A percentile compares a stretch with the other conserved stretches of the same genome.
phyloP scores from a whole-genome alignment of 495 filamentous ascomycete genomes.

The Hypoxylon subgilvum region DNA sequence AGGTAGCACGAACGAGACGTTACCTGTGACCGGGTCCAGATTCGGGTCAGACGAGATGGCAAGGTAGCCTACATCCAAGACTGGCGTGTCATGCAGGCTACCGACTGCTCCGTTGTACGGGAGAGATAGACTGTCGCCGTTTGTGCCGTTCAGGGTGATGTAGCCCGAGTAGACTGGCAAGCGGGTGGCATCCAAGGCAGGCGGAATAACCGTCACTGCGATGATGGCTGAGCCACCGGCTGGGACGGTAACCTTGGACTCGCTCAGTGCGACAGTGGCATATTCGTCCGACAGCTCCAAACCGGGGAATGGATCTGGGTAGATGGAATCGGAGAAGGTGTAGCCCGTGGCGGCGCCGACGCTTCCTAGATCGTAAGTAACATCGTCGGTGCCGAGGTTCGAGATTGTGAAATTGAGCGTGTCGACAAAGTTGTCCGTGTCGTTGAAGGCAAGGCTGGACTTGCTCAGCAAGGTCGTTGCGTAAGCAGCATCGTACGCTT shows the following conservation, averaged over 20 bases:
- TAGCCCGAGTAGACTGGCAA: constrained; percentile 62
- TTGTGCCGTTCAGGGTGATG: constrained; percentile 56
- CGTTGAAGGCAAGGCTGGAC: constrained; percentile 64
- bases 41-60: constrained; percentile 42
- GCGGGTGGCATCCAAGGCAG: constrained; percentile 47
- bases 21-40: constrained; percentile 40
- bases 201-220: constrained; percentile 51
- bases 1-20: constrained; percentile 51
- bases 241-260: constrained; percentile 43
- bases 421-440: constrained; percentile 58
- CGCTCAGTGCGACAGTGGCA: constrained; percentile 44
- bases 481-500: constrained; percentile 63
- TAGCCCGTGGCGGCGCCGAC: constrained; percentile 53
- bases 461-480: constrained; percentile 58
- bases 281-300: constrained; percentile 43
- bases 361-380: constrained; percentile 56
- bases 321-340: constrained; percentile 46
- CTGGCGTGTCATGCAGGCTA: constrained; percentile 47
- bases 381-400: constrained; percentile 54
- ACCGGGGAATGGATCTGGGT: constrained; percentile 48
- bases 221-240: constrained; percentile 48
- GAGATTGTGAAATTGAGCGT: constrained; percentile 57
- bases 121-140: constrained; percentile 54
- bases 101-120: constrained; percentile 60
- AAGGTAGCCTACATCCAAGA: constrained; percentile 47